These are phyloP conservation scores for Guadua angustifolia DNA, from an alignment of 176 grass and related monocot species.

Conservation along the genomic window DNA sequence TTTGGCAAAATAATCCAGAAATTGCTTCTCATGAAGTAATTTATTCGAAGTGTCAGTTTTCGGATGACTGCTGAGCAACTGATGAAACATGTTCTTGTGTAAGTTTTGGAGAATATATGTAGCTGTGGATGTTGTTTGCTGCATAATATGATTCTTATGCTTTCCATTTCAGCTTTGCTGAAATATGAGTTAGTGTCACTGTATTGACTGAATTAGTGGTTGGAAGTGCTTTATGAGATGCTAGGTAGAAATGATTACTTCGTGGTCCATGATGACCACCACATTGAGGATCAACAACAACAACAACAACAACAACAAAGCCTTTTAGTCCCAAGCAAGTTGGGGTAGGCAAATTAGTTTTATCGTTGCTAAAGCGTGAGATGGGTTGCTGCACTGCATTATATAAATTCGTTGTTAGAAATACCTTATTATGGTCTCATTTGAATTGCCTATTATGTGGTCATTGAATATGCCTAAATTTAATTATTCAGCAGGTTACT, in stretches of 20 bases:
- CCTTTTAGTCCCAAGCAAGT: too few species aligned
- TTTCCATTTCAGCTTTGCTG: neutral
- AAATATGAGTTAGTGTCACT: constrained; percentile 22
- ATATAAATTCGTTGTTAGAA: constrained; percentile 11
- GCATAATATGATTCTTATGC: neutral
- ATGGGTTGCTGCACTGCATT: neutral
- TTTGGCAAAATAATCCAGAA: constrained; percentile 9
- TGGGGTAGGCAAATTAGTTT: constrained; percentile 9
- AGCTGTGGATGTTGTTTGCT: neutral
- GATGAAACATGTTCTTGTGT: neutral
- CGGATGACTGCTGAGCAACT: neutral
- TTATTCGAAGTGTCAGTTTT: neutral
- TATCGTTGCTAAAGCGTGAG: neutral
- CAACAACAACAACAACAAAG: too few species aligned
- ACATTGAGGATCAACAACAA: neutral
- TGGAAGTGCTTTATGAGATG: neutral
- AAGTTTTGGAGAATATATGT: constrained; percentile 4
- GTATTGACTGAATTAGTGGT: constrained; percentile 13
- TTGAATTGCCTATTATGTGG: neutral
- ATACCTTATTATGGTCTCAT: neutral
- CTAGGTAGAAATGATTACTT: neutral
- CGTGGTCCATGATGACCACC: constrained; percentile 8
- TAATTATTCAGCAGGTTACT: neutral
- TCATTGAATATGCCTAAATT: neutral
- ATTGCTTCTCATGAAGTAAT: neutral